These are phyloP conservation scores for Bathelium albidoporum DNA, from an alignment of 495 filamentous ascomycete species.

Conservation along the genomic window DNA sequence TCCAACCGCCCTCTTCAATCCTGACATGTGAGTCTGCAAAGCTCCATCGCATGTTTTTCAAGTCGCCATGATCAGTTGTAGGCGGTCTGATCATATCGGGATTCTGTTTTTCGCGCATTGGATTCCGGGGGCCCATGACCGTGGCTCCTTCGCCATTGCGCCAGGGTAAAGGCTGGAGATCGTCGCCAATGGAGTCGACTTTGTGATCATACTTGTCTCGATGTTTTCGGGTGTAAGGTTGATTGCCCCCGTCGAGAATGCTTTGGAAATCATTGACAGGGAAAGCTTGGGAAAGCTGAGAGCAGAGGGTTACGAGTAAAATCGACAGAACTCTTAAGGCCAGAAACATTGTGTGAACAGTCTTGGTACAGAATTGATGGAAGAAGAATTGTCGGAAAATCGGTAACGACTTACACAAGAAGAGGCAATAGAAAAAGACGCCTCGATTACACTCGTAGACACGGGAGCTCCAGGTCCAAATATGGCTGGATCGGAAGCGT, in stretches of 20 bases:
- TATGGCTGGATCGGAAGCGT: too few species aligned
- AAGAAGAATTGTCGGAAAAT: not conserved
- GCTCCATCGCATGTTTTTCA: slow-evolving; percentile 46
- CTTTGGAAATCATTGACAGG: not conserved
- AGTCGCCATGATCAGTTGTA: slow-evolving; percentile 51
- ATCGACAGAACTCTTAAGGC: not conserved
- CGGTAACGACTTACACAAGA: not conserved
- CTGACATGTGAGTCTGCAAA: slow-evolving; percentile 17
- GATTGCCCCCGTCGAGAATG: not conserved
- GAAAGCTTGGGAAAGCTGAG: not conserved
- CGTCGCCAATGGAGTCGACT: slow-evolving; percentile 47
- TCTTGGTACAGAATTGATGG: not conserved
- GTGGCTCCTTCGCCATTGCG: slow-evolving; percentile 54
- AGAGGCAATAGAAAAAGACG: not conserved
- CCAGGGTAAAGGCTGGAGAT: slow-evolving; percentile 49
- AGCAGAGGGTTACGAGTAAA: not conserved
- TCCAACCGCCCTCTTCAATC: slow-evolving; percentile 62
- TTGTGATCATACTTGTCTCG: slow-evolving; percentile 40
- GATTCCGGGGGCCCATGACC: slow-evolving; percentile 56
- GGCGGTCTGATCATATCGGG: slow-evolving; percentile 56
- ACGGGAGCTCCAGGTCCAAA: not conserved
- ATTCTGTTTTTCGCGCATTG: slow-evolving; percentile 49
- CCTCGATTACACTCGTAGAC: not conserved
- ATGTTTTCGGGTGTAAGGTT: slow-evolving; percentile 34
- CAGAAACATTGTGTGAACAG: not conserved